These are phyloP conservation scores for Ampelocalamus luodianensis DNA, from an alignment of 176 grass and related monocot species.

Conservation along the genomic window DNA sequence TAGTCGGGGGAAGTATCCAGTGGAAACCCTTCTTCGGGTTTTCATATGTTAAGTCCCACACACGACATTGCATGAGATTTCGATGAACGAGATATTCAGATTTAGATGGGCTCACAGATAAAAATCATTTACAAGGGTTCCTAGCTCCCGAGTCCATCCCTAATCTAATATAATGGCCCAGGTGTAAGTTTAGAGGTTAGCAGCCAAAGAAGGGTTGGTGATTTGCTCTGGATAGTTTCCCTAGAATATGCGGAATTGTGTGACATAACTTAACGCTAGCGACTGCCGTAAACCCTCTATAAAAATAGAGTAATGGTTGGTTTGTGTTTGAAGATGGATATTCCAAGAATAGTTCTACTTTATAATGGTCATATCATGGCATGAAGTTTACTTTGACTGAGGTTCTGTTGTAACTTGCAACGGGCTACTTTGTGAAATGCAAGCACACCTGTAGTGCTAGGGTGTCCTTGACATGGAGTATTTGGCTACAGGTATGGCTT, in stretches of 20 bases:
- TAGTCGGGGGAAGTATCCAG: neutral
- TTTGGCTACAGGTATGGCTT: slow-evolving; percentile 89
- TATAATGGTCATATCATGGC: neutral
- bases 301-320: neutral
- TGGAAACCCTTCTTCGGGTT: neutral
- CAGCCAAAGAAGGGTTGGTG: neutral
- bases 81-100: neutral
- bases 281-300: neutral
- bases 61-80: neutral
- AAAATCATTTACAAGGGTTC: neutral
- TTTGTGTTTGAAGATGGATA: neutral
- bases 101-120: slow-evolving; percentile 16
- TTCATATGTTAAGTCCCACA: neutral
- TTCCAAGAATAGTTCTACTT: slow-evolving; percentile 2
- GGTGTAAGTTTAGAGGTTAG: neutral
- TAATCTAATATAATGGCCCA: neutral
- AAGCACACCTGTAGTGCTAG: slow-evolving; percentile 9
- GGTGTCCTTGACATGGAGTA: slow-evolving; percentile 44
- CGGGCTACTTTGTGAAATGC: slow-evolving; percentile 24
- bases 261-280: neutral
- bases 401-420: slow-evolving; percentile 14
- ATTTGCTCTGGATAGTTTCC: neutral
- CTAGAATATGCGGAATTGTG: neutral
- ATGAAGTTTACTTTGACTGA: slow-evolving; percentile 8
- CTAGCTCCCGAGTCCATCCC: neutral